Base-by-base conservation (phyloP, 2,329 filamentous ascomycete genomes). In the Aspergillus calidoustus region DNA sequence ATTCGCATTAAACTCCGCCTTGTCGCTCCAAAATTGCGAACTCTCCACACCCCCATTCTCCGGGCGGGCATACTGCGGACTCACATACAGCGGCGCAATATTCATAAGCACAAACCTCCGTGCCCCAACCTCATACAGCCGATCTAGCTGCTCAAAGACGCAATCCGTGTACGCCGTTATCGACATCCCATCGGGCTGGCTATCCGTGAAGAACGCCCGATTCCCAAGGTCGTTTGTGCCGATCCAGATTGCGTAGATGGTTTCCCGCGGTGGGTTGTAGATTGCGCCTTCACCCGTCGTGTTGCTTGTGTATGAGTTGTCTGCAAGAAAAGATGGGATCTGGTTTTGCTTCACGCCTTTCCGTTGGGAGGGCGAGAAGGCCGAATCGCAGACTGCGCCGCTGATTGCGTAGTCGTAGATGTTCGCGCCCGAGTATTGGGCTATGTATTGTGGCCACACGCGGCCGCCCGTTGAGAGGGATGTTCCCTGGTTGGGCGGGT, bases 191-290 rank as follows among this genome's bases (percentile, higher is more conserved):
- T 78, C 68, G 3, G 82, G 74, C 70, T 92, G 87, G 28, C 80
- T 81, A 71, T 91, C 89, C 7, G 83, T 86, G 31, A 93, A 73
- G 71, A 92, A 89, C 13, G 84, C 89, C 57, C 81, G 76, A 60
- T 80, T 81, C 30, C 90, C 90, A 11, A 93, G 80, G 69, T 93
- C 91, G 71, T 93, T 94, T 34, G 90, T 92, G 3, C 91, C 91
- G 69, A 93, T 92, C 89, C 89, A 93, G 54, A 93, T 83, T 1
- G 86, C 83, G 70, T 92, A 93, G 2, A 91, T 86, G 1, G 90
- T 91, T 65, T 87, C 87, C 34, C 84, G 76, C 1, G 82, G 68
- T 5, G 80, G 81, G 44, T 78, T 77, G 46, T 71, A 69, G 55
- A 84, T 73, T 69, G 76, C 68, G 55, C 48, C 30, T 15, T 51